Evolutionary conservation across 345 rosid species (phyloP).

Genomic region (Populus ilicifolia): DNA sequence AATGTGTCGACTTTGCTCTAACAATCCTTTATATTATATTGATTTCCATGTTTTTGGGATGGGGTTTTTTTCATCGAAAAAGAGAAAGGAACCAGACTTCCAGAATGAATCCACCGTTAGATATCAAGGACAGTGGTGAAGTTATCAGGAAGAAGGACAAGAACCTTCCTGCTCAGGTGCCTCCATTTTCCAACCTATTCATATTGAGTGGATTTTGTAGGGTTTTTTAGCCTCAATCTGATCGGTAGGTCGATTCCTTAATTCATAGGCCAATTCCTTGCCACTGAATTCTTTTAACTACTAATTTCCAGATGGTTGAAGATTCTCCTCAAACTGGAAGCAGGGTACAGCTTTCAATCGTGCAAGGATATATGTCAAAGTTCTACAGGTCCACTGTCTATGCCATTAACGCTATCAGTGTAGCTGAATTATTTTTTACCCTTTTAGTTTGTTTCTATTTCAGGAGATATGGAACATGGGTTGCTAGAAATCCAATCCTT

Average conservation of each 20-base stretch:
- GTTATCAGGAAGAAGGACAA: constrained; percentile 50
- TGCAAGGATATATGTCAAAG: constrained; percentile 81
- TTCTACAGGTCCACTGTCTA: constrained; percentile 64
- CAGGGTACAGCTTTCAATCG: constrained; percentile 65
- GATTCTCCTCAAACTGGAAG: constrained; percentile 60
- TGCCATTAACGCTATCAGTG: constrained; percentile 11
- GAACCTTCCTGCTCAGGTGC: constrained; percentile 62
- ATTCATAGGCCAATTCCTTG: constrained; percentile 1
- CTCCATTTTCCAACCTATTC: constrained; percentile 6
- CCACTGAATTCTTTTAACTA: constrained; percentile 1
- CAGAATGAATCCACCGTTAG: constrained; percentile 46
- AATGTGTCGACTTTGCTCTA: constrained; percentile 67
- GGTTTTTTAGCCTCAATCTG: constrained; percentile 1
- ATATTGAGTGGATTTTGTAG: background rate
- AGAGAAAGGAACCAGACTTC: constrained; percentile 50
- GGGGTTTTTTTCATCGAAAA: constrained; percentile 60
- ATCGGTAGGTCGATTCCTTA: background rate
- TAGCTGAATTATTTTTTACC: constrained; percentile 13
- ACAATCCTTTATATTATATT: constrained; percentile 66
- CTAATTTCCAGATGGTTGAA: constrained; percentile 52
- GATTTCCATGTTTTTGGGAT: constrained; percentile 73
- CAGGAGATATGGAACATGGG: constrained; percentile 93
- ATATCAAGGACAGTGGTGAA: constrained; percentile 35
- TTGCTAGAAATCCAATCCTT: constrained; percentile 78
- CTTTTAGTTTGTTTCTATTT: constrained; percentile 16